A percentile compares a stretch with the other conserved stretches of the same genome.
phyloP scores from a whole-genome alignment of 306 rosid species.

The Cotoneaster glaucophyllus region DNA sequence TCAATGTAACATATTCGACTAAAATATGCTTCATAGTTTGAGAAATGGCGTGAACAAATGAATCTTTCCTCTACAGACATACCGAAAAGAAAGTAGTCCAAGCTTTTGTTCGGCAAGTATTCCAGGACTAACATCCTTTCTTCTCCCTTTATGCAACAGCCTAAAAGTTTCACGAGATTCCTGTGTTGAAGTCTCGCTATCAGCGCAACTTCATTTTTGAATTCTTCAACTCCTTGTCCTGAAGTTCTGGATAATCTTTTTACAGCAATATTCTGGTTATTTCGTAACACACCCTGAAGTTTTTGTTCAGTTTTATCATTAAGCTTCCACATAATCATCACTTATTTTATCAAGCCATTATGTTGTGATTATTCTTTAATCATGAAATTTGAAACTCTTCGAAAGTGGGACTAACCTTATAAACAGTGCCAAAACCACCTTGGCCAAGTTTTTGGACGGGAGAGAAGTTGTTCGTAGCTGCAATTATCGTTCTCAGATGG shows the following conservation, averaged over 20 bases:
- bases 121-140: conserved; percentile 55
- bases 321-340: background rate
- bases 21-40: background rate
- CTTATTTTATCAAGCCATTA: no score
- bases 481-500: background rate
- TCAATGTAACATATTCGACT: background rate
- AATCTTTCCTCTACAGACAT: background rate
- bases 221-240: conserved; percentile 50
- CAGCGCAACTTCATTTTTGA: conserved; percentile 7
- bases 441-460: conserved; percentile 8
- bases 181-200: conserved; percentile 56
- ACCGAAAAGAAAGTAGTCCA: conserved; percentile 49
- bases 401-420: conserved; percentile 1
- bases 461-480: conserved; percentile 10
- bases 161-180: conserved; percentile 56
- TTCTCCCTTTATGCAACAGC: conserved; percentile 39
- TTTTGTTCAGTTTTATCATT: background rate
- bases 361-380: no score
- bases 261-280: conserved; percentile 15
- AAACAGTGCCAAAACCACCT: conserved; percentile 20
- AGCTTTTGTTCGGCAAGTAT: conserved; percentile 51
- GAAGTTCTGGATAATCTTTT: conserved; percentile 48
- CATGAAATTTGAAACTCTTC: no score
- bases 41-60: background rate
- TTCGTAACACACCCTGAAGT: conserved; percentile 10